Evolutionary conservation across 2,329 filamentous ascomycete species (phyloP).

Genomic region (Fusarium torreyae): DNA sequence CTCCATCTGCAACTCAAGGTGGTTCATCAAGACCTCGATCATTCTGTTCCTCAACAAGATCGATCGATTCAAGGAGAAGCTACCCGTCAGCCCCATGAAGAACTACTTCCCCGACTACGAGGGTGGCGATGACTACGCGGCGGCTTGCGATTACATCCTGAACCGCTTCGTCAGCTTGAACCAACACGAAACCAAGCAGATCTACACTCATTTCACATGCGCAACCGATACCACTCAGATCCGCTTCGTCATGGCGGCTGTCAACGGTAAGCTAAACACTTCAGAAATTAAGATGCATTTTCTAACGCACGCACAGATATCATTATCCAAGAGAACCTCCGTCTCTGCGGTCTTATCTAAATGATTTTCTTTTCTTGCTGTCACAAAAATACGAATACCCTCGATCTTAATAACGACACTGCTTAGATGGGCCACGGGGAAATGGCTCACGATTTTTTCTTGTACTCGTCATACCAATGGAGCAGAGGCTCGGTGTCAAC

Average conservation of each 20-base stretch:
- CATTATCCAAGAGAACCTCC: constrained; percentile 99
- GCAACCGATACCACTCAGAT: constrained; percentile 99
- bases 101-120: constrained; percentile 94
- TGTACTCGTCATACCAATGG: constrained; percentile 53
- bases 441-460: constrained; percentile 58
- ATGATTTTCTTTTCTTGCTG: constrained; percentile 55
- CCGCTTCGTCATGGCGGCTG: constrained; percentile 98
- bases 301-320: constrained; percentile 80
- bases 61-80: constrained; percentile 89
- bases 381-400: constrained; percentile 61
- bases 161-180: constrained; percentile 99
- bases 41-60: constrained; percentile 94
- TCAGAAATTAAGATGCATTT: not conserved
- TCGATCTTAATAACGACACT: constrained; percentile 60
- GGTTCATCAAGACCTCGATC: constrained; percentile 92
- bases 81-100: constrained; percentile 85
- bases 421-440: constrained; percentile 56
- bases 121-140: constrained; percentile 94
- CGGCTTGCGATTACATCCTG: constrained; percentile 98
- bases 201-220: constrained; percentile 99
- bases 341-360: constrained; percentile 97
- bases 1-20: constrained; percentile 89
- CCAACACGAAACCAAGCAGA: constrained; percentile 99
- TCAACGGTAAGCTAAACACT: constrained; percentile 81
- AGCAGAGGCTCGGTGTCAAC: constrained; percentile 42